Evolutionary conservation across 2,329 filamentous ascomycete genomes (phyloP).

Genomic region (Aureobasidium leucospermi): DNA sequence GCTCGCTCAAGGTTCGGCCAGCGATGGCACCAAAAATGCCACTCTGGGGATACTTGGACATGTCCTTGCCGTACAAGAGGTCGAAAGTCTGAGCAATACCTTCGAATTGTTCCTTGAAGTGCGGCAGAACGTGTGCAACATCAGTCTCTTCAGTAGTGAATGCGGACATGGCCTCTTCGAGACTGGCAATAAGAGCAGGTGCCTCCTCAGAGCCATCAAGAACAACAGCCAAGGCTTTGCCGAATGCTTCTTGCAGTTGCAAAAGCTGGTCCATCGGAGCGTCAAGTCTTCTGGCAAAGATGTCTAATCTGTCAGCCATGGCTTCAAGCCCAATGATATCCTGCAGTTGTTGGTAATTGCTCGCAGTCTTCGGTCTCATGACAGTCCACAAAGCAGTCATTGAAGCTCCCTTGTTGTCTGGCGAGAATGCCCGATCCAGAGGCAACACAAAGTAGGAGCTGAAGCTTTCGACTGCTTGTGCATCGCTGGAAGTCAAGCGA

Average conservation of each 20-base stretch:
- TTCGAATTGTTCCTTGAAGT: slow-evolving; percentile 39
- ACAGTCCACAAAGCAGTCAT: slow-evolving; percentile 45
- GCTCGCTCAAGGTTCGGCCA: neutral
- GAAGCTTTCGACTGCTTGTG: neutral
- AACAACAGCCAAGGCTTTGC: slow-evolving; percentile 7
- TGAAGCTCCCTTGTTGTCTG: slow-evolving; percentile 11
- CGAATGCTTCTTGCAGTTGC: slow-evolving; percentile 18
- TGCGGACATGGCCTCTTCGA: slow-evolving; percentile 30
- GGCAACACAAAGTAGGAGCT: slow-evolving; percentile 8
- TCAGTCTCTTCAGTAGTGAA: slow-evolving; percentile 11
- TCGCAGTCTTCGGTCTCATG: slow-evolving; percentile 55
- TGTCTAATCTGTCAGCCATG: slow-evolving; percentile 41
- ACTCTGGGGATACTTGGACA: neutral
- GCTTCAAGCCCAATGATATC: slow-evolving; percentile 36
- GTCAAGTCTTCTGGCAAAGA: slow-evolving; percentile 18
- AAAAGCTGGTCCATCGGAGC: slow-evolving; percentile 21
- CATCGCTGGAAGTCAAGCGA: neutral
- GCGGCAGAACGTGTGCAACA: slow-evolving; percentile 28
- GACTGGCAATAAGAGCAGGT: slow-evolving; percentile 20
- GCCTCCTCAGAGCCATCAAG: slow-evolving; percentile 10
- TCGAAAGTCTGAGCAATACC: slow-evolving; percentile 40
- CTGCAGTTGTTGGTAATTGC: slow-evolving; percentile 30
- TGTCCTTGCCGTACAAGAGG: slow-evolving; percentile 5
- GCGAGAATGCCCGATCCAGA: slow-evolving; percentile 2
- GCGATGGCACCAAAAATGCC: neutral